Evolutionary conservation across 352 stramenopile genomes (phyloP), one percentile per base, ranked within the genome.

Genomic region (Phytophthora pluvialis): DNA sequence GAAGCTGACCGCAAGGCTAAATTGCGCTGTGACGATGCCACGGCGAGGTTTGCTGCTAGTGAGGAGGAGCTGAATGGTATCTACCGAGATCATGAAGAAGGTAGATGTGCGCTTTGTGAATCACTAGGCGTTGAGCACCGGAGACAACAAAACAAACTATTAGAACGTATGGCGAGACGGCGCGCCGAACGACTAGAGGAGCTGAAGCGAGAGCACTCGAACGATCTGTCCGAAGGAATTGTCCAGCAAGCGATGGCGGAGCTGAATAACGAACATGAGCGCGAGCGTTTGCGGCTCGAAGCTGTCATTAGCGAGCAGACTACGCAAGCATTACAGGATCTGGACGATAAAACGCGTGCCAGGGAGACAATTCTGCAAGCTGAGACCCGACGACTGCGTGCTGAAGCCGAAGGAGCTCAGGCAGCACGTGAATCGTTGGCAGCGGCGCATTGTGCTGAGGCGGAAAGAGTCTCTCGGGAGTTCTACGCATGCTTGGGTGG

Each of bases 141-240:
- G 21, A 64, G 72, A 10, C 75, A 80, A n/a, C 63, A 72, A 56
- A 66, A 77, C 35, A 83, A 80, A 48, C 36, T 83, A 13, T 26
- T 69, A 12, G 75, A 78, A 25, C 52, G 69, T 2, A 60, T 68
- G 25, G 65, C 56, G 5, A 73, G 55, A 31, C 50, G 64, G 13
- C 55, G 70, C 28, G 47, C 44, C 0, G 64, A 67, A 29, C 36
- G 49, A 28, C 45, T 69, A 35, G 44, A 33, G 0, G 62, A 72
- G 8, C 15, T 73, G 25, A 65, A 72, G 21, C 43, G 28, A 49
- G 45, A 60, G 3, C 33, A 64, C 13, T n/a, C 33, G 26, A 58
- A 45, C 9, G 38, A 44, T 52, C 9, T 57, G 3, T 25, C 53
- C 1, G 51, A 72, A 25, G 40, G 55, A 50, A 16, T 51, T 6